These are phyloP conservation scores for Ustilago cynodontis DNA, from an alignment of 1,284 basidiomycete genomes.

Conservation along the genomic window DNA sequence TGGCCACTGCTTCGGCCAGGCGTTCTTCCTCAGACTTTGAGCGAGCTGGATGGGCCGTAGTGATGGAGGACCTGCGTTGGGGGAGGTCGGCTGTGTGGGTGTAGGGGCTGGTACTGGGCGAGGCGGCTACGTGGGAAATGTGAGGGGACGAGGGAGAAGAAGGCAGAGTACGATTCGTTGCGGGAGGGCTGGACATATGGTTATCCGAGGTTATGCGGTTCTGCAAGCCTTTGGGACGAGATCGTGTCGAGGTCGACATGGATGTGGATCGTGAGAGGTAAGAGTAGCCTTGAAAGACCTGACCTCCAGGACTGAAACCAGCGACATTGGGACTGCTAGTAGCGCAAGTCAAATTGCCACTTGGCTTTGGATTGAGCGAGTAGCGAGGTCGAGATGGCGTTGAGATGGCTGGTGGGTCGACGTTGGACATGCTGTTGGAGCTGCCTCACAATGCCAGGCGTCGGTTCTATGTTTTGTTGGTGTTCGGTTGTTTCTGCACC, in stretches of 20 bases:
- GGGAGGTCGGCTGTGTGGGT: constrained; percentile 20
- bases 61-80: constrained; percentile 18
- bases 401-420: constrained; percentile 38
- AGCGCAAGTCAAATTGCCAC: constrained; percentile 22
- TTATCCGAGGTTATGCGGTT: constrained; percentile 19
- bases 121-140: constrained; percentile 4
- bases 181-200: constrained; percentile 11
- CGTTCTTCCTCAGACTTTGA: constrained; percentile 34
- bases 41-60: constrained; percentile 8
- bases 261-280: constrained; percentile 58
- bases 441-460: not conserved
- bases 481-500: not conserved
- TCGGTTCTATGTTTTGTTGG: not conserved
- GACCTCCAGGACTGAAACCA: constrained; percentile 63
- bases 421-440: constrained; percentile 25
- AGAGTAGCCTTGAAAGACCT: constrained; percentile 60
- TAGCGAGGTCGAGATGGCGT: constrained; percentile 47
- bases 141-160: constrained; percentile 29
- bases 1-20: constrained; percentile 41
- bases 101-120: constrained; percentile 15
- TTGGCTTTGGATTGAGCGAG: constrained; percentile 28
- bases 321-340: constrained; percentile 33
- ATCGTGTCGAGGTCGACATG: constrained; percentile 58
- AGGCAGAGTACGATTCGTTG: constrained; percentile 2
- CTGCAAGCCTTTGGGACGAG: constrained; percentile 52